Evolutionary conservation across 805 yeast species (phyloP), one percentile per base, ranked within the genome.

Genomic region (Candida dendrica): DNA sequence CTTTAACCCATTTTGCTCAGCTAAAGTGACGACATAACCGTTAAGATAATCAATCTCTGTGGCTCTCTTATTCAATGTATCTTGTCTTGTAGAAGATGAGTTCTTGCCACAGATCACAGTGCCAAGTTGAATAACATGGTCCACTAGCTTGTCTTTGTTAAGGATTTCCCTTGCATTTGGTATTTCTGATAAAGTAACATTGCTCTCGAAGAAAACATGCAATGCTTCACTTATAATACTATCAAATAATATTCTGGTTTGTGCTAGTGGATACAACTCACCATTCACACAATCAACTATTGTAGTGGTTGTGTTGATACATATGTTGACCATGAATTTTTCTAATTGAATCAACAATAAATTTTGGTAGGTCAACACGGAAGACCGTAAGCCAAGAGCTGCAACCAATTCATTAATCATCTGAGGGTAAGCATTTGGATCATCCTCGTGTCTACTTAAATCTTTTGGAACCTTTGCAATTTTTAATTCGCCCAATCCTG

Each of bases 21-120:
- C 95, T 40, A 79, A 61, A 6, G 54, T 57, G 1, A 74, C 81
- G 11, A 90, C 69, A 54, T 79, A 87, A 1, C 97, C 97, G 57
- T 90, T 93, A 45, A 91, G 81, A 57, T 75, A 84, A 46, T 81
- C 84, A 17, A 91, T 75, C 56, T 91, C 98, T 0, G 93, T 85
- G 14, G 68, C 71, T 49, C 75, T 72, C 44, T 74, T 44, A 47
- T 66, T 63, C 11, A 66, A 39, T 3, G 58, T 68, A 52, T 91
- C 98, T 44, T 70, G 72, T 55, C 74, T 61, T 74, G 69, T 71
- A 1, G 74, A 69, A 11, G 71, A 62, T 19, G 72, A 68, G 49
- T 89, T 91, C 34, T 69, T 58, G 0, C 74, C 71, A 3, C 90
- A 76, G 10, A 58, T 47, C 17, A 58, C 52, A 17, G 74, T 63